A percentile compares a stretch with the other conserved stretches of the same genome.
phyloP scores from a whole-genome alignment of 2,329 filamentous ascomycete genomes.

The Monilinia fructicola region DNA sequence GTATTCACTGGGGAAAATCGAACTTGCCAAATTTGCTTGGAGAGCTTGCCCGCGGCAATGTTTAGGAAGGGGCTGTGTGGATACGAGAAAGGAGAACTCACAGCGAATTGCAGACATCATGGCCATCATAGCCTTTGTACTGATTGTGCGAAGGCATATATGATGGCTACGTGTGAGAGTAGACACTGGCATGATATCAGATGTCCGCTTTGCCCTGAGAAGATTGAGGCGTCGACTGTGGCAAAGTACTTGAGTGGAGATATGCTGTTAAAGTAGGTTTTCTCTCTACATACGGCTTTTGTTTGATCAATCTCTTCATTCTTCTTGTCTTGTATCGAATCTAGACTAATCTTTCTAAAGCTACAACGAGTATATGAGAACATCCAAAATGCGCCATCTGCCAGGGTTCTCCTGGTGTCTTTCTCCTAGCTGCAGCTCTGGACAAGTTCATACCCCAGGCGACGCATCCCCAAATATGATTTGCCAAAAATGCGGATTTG shows the following conservation, averaged over 20 bases:
- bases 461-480: background rate
- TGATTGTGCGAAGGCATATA: background rate
- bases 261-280: background rate
- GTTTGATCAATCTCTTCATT: background rate
- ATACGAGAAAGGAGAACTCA: background rate
- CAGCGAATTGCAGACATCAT: background rate
- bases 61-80: background rate
- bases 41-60: background rate
- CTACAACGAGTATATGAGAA: background rate
- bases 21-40: background rate
- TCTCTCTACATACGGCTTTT: background rate
- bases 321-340: background rate
- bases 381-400: background rate
- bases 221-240: background rate
- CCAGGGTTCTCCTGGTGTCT: slow-evolving; percentile 2
- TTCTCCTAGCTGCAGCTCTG: background rate
- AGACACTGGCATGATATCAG: background rate
- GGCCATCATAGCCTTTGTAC: background rate
- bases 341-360: background rate
- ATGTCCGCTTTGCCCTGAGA: background rate
- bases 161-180: background rate
- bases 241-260: background rate
- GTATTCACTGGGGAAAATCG: background rate
- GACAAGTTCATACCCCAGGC: background rate
- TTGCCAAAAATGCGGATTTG: slow-evolving; percentile 4